These are phyloP conservation scores for Talaromyces sp. DNA, from an alignment of 2,329 filamentous ascomycete genomes.

Conservation along the genomic window DNA sequence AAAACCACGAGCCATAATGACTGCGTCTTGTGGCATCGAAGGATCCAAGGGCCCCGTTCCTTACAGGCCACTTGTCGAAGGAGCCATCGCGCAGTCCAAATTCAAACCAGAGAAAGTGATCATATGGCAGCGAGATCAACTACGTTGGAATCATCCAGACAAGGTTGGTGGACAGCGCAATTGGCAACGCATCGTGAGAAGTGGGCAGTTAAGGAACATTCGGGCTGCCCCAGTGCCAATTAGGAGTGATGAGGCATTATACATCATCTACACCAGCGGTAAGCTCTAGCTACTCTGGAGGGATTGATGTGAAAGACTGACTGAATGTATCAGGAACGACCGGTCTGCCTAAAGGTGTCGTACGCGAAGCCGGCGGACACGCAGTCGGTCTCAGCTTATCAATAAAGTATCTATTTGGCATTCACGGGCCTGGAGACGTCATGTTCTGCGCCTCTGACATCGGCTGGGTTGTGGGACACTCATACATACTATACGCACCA, in stretches of 20 bases:
- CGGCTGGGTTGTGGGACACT: conserved; percentile 85
- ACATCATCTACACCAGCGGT: conserved; percentile 83
- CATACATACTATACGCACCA: conserved; percentile 85
- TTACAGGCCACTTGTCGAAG: conserved; percentile 75
- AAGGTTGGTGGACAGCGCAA: conserved; percentile 67
- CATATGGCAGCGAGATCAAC: conserved; percentile 78
- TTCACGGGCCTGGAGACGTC: conserved; percentile 80
- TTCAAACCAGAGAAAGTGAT: conserved; percentile 72
- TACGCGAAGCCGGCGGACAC: conserved; percentile 80
- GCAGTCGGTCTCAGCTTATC: conserved; percentile 80
- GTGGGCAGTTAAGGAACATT: conserved; percentile 63
- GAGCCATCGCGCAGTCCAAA: conserved; percentile 63
- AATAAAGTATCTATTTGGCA: conserved; percentile 76
- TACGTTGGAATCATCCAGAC: conserved; percentile 68
- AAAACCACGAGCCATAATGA: conserved; percentile 71
- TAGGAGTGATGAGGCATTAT: conserved; percentile 73
- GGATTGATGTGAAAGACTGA: not conserved
- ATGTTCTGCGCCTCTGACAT: conserved; percentile 80
- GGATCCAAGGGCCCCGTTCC: conserved; percentile 72
- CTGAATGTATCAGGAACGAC: conserved; percentile 59
- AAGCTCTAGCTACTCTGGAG: conserved; percentile 15
- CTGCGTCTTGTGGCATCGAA: conserved; percentile 89
- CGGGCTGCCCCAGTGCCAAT: conserved; percentile 74
- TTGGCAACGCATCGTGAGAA: conserved; percentile 75
- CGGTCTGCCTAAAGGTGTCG: conserved; percentile 75